A percentile compares a stretch with the other conserved stretches of the same genome.
phyloP scores from a whole-genome alignment of 179 eudicot genomes.

The Camellia oleifera region DNA sequence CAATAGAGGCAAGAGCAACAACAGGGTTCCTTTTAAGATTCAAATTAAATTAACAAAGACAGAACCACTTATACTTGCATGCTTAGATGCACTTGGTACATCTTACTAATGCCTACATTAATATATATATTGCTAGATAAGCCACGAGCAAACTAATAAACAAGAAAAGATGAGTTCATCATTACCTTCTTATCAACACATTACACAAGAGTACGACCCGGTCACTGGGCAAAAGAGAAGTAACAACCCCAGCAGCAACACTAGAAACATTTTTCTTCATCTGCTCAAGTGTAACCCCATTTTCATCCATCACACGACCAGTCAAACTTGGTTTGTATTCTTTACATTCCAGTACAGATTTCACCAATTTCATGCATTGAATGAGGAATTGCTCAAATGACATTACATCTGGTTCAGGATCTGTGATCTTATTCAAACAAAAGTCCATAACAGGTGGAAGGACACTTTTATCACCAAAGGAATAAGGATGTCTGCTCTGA shows the following conservation, averaged over 20 bases:
- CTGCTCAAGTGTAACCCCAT: conserved; percentile 63
- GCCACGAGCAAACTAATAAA: background rate
- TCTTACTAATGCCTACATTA: background rate
- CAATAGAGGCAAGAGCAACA: background rate
- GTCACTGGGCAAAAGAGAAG: conserved; percentile 75
- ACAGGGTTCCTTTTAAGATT: background rate
- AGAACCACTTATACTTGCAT: background rate
- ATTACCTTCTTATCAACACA: conserved; percentile 78
- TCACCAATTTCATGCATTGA: conserved; percentile 87
- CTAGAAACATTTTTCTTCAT: conserved; percentile 70
- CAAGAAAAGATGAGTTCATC: background rate
- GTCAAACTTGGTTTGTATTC: conserved; percentile 79
- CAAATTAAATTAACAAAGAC: background rate
- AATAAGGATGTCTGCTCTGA: conserved; percentile 90
- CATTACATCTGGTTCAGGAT: conserved; percentile 68
- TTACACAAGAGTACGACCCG: conserved; percentile 85
- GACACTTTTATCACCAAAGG: conserved; percentile 86
- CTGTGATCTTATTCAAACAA: conserved; percentile 77
- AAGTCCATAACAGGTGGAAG: conserved; percentile 76
- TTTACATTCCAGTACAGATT: conserved; percentile 86
- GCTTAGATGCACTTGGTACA: conserved; percentile 5
- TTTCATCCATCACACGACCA: conserved; percentile 85
- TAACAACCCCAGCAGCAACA: conserved; percentile 60
- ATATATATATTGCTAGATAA: background rate
- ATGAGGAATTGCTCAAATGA: conserved; percentile 81